Evolutionary conservation across 2,329 filamentous ascomycete genomes (phyloP).

Genomic region (Fusarium guadeloupense): DNA sequence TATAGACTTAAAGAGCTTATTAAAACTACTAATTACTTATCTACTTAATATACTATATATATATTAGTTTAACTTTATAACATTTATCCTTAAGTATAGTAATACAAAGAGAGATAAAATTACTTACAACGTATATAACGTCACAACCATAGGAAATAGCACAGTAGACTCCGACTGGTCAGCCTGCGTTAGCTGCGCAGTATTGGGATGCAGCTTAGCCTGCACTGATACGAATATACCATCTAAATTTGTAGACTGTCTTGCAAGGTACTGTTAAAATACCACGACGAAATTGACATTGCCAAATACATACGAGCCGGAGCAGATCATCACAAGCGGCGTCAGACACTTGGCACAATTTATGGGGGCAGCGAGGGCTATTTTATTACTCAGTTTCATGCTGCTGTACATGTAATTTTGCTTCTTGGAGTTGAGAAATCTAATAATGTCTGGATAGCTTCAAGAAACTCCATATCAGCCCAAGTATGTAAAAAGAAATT

Average conservation of each 20-base stretch:
- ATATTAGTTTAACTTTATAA: slow-evolving; percentile 76
- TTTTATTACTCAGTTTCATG: not conserved
- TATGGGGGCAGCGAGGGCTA: not conserved
- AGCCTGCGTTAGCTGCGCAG: slow-evolving; percentile 82
- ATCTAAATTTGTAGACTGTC: slow-evolving; percentile 76
- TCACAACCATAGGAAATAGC: slow-evolving; percentile 52
- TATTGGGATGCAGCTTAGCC: slow-evolving; percentile 74
- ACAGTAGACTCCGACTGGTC: slow-evolving; percentile 77
- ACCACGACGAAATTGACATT: slow-evolving; percentile 61
- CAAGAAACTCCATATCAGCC: too few species aligned
- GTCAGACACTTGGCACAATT: not conserved
- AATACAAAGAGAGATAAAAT: slow-evolving; percentile 73
- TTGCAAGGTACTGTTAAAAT: slow-evolving; percentile 85
- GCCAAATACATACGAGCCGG: slow-evolving; percentile 53
- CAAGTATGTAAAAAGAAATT: too few species aligned
- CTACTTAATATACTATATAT: slow-evolving; percentile 83
- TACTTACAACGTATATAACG: slow-evolving; percentile 82
- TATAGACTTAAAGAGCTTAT: slow-evolving; percentile 49
- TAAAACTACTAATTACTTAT: slow-evolving; percentile 78
- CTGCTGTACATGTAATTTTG: not conserved
- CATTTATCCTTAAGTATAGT: slow-evolving; percentile 72
- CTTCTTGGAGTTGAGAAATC: too few species aligned
- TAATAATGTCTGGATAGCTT: too few species aligned
- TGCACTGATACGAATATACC: slow-evolving; percentile 73
- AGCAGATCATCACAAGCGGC: slow-evolving; percentile 8